phyloP scores from a whole-genome alignment of 495 filamentous ascomycete genomes.

The Aspergillus taichungensis region DNA sequence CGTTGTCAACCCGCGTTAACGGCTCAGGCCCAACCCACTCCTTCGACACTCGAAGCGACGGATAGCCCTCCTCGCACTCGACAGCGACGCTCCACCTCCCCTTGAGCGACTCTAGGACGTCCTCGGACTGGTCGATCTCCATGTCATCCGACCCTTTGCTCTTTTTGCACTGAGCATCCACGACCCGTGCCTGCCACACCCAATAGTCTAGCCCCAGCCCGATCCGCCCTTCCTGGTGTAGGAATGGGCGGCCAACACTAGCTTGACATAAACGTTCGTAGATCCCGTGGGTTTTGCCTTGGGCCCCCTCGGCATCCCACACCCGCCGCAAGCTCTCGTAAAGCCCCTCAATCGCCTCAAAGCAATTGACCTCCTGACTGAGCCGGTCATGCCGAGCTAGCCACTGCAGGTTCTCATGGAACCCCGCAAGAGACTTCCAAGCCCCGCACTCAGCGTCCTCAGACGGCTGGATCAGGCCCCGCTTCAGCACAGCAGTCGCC shows the following conservation, averaged over 20 bases:
- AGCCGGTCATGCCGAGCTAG: constrained; percentile 72
- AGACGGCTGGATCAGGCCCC: constrained; percentile 36
- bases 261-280: constrained; percentile 41
- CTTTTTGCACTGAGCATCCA: constrained; percentile 23
- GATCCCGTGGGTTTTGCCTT: constrained; percentile 31
- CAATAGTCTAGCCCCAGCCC: constrained; percentile 84
- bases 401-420: constrained; percentile 72
- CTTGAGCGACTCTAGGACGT: constrained; percentile 14
- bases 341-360: constrained; percentile 79
- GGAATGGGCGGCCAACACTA: constrained; percentile 63
- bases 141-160: constrained; percentile 28
- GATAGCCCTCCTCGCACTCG: constrained; percentile 42
- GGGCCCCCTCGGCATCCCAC: constrained; percentile 42
- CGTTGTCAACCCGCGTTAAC: constrained; percentile 18
- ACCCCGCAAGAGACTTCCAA: constrained; percentile 56
- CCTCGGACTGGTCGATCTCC: constrained; percentile 24
- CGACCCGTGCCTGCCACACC: constrained; percentile 52
- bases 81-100: constrained; percentile 31
- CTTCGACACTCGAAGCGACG: constrained; percentile 39
- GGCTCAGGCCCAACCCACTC: constrained; percentile 33
- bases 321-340: constrained; percentile 59
- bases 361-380: constrained; percentile 76
- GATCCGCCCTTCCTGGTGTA: constrained; percentile 64
- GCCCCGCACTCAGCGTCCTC: constrained; percentile 29
- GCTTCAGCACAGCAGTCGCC: constrained; percentile 44